Evolutionary conservation across 108 stramenopile species (phyloP).

Genomic region (Skeletonema grethae): DNA sequence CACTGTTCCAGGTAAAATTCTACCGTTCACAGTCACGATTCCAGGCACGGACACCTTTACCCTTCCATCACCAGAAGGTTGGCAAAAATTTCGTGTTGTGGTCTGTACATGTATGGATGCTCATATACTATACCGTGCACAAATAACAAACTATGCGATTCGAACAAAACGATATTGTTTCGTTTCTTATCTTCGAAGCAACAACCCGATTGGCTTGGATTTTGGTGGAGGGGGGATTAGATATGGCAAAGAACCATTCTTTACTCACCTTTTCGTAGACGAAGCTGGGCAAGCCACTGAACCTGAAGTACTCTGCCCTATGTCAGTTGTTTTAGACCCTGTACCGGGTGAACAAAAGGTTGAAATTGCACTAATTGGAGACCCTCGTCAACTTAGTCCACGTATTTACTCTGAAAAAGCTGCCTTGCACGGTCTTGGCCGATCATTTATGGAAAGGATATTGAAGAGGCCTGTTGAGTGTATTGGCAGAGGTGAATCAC

Average conservation of each 20-base stretch:
- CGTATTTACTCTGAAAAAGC: conserved; percentile 45
- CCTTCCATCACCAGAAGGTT: conserved; percentile 48
- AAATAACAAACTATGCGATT: conserved; percentile 65
- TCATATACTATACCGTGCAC: conserved; percentile 57
- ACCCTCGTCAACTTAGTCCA: conserved; percentile 53
- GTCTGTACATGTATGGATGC: conserved; percentile 76
- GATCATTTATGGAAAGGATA: conserved; percentile 68
- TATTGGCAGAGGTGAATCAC: conserved; percentile 56
- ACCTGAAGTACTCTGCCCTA: conserved; percentile 65
- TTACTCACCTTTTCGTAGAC: conserved; percentile 78
- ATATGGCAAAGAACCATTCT: conserved; percentile 48
- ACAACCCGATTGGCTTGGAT: conserved; percentile 21
- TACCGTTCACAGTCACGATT: conserved; percentile 51
- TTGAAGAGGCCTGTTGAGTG: conserved; percentile 60
- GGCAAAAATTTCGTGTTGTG: conserved; percentile 58
- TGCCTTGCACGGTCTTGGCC: conserved; percentile 36
- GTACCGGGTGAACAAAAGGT: conserved; percentile 49
- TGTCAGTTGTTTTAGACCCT: conserved; percentile 74
- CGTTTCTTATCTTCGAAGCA: conserved; percentile 13
- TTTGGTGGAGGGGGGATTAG: conserved; percentile 17
- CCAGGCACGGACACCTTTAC: conserved; percentile 43
- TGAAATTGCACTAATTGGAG: conserved; percentile 70
- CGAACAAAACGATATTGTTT: conserved; percentile 52
- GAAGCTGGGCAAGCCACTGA: conserved; percentile 85
- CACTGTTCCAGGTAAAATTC: conserved; percentile 57